Evolutionary conservation across 202 grass and related monocot species (phyloP), one percentile per base, ranked within the genome.

Genomic region (Eragrostis tef): DNA sequence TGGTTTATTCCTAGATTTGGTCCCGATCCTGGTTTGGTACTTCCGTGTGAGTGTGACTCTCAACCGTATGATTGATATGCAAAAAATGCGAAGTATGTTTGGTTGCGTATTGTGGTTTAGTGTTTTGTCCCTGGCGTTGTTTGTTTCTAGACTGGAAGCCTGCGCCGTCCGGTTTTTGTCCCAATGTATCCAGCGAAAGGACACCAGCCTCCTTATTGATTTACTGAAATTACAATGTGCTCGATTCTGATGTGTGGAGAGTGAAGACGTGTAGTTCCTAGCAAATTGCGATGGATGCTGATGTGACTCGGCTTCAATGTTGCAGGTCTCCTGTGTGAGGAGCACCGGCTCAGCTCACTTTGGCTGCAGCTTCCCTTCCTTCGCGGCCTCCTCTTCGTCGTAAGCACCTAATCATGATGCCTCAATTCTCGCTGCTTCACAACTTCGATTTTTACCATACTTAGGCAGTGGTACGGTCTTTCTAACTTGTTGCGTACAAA

Each of bases 281-380:
- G 31, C 3, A 25, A 20, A 24, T 56, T 26, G 4, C 5, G 12
- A 22, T 9, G 21, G 12, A 8, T 34, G 46, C 79, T 84, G 46
- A 75, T 12, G 42, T 57, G 9, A 75, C 47, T 61, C 64, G 73
- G 16, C 43, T 84, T 57, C 50, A 57, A 7, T 74, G 59, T 16
- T 59, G 70, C 41, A 91, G 87, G 87, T 87, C 67, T 89, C 58
- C 0, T 77, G 71, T 34, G 22, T 75, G 64, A 88, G 89, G 79
- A 85, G 43, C 54, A 19, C 67, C 9, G 75, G 78, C 43, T 45
- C 83, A 1, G 65, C 73, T 44, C 83, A 19, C 16, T 82, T 80
- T 5, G 73, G 71, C 83, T 64, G 81, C 70, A 53, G 75, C 66
- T 91, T 91, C 84, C 68, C 78, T 50, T 87, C 86, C 24, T 61